phyloP scores from a whole-genome alignment of 1,284 basidiomycete genomes.

The Ganoderma resinaceum region DNA sequence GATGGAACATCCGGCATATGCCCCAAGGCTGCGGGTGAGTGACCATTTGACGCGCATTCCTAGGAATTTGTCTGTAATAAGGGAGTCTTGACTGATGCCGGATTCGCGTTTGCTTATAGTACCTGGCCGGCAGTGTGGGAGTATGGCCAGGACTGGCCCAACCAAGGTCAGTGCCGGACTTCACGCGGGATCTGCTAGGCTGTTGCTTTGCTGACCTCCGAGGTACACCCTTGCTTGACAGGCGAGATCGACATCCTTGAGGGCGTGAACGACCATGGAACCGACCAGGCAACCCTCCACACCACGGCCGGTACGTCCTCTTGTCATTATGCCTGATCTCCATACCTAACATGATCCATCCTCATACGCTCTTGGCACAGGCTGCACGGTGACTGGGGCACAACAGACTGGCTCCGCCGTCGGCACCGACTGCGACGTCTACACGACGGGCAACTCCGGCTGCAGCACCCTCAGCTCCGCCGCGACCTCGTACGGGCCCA shows the following conservation, averaged over 20 bases:
- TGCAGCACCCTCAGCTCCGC: constrained; percentile 56
- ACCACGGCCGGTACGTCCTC: constrained; percentile 50
- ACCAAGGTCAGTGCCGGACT: constrained; percentile 30
- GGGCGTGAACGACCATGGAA: constrained; percentile 64
- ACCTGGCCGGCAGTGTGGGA: constrained; percentile 51
- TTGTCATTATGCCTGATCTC: not conserved
- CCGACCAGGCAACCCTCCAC: constrained; percentile 70
- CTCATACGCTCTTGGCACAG: not conserved
- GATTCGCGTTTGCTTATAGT: constrained; percentile 21
- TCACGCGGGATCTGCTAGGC: not conserved
- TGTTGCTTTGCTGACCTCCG: not conserved
- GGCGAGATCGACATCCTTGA: constrained; percentile 78
- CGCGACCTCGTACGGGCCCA: constrained; percentile 55
- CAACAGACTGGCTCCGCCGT: constrained; percentile 5
- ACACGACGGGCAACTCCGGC: constrained; percentile 62
- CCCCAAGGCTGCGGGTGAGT: constrained; percentile 73
- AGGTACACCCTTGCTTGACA: constrained; percentile 26
- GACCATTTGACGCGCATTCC: not conserved
- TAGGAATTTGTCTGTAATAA: not conserved
- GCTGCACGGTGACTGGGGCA: constrained; percentile 9
- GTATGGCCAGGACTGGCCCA: constrained; percentile 43
- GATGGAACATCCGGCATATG: constrained; percentile 62
- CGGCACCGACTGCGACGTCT: constrained; percentile 55
- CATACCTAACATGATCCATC: not conserved
- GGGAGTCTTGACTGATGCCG: not conserved